Evolutionary conservation across 495 filamentous ascomycete species (phyloP).

Genomic region (Cryomyces antarcticus): DNA sequence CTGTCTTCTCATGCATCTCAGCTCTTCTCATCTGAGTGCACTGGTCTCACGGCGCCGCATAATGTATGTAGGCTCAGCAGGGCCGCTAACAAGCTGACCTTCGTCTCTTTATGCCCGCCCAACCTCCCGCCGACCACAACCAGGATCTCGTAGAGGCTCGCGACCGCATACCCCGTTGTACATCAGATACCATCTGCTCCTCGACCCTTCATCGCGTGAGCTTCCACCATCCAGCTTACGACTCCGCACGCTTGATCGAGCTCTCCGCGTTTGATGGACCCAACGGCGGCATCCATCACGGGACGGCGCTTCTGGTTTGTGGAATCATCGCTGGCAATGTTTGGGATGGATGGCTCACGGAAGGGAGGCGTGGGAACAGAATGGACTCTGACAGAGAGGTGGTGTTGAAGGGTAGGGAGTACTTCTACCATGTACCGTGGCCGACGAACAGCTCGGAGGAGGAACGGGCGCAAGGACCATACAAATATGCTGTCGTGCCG

Average conservation of each 20-base stretch:
- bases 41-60: background rate
- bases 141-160: background rate
- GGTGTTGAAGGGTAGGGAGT: background rate
- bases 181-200: background rate
- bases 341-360: background rate
- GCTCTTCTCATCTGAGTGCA: background rate
- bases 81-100: background rate
- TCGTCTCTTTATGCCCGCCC: background rate
- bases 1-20: background rate
- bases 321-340: background rate
- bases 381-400: background rate
- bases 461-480: background rate
- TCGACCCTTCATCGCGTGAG: background rate
- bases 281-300: background rate
- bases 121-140: background rate
- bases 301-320: background rate
- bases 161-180: background rate
- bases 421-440: slow-evolving; percentile 1
- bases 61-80: background rate
- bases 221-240: background rate
- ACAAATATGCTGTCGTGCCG: slow-evolving; percentile 2
- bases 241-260: background rate
- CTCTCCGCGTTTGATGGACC: background rate
- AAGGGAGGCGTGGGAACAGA: background rate
- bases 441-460: background rate